A percentile compares a stretch with the other conserved stretches of the same genome.
These are phyloP conservation scores for Trichophyton simii DNA, from an alignment of 2,329 filamentous ascomycete genomes.

Conservation along the genomic window DNA sequence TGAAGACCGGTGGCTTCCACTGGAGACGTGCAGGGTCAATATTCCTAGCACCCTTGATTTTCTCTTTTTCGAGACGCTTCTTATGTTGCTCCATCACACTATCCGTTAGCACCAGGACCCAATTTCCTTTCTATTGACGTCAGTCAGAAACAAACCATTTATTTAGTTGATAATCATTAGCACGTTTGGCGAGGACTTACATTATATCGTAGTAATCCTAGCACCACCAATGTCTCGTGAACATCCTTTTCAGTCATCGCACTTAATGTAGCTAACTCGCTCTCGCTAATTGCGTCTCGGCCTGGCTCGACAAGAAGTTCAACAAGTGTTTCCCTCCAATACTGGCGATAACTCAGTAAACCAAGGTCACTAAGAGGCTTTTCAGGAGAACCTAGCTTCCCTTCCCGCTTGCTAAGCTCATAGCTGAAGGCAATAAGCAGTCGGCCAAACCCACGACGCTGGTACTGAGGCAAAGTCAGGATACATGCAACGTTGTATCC, in stretches of 20 bases:
- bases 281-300: conserved; percentile 59
- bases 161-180: background rate
- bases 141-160: conserved; percentile 8
- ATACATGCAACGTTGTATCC: conserved; percentile 98
- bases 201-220: conserved; percentile 91
- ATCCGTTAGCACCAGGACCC: conserved; percentile 87
- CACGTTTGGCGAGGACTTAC: conserved; percentile 25
- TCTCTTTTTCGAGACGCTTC: conserved; percentile 65
- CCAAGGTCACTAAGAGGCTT: conserved; percentile 93
- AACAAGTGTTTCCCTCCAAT: conserved; percentile 92
- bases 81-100: conserved; percentile 58
- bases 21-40: conserved; percentile 70
- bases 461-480: conserved; percentile 87
- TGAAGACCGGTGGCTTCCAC: conserved; percentile 95
- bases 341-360: conserved; percentile 85
- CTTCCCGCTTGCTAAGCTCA: conserved; percentile 88
- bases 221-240: conserved; percentile 80
- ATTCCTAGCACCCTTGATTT: conserved; percentile 56
- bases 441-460: conserved; percentile 85
- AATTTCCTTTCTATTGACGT: conserved; percentile 59
- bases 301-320: conserved; percentile 67
- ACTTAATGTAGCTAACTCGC: conserved; percentile 63
- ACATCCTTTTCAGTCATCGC: conserved; percentile 98
- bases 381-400: conserved; percentile 88
- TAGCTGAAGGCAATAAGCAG: conserved; percentile 96